phyloP scores from a whole-genome alignment of 441 rosid genomes.

The Corymbia calophylla region DNA sequence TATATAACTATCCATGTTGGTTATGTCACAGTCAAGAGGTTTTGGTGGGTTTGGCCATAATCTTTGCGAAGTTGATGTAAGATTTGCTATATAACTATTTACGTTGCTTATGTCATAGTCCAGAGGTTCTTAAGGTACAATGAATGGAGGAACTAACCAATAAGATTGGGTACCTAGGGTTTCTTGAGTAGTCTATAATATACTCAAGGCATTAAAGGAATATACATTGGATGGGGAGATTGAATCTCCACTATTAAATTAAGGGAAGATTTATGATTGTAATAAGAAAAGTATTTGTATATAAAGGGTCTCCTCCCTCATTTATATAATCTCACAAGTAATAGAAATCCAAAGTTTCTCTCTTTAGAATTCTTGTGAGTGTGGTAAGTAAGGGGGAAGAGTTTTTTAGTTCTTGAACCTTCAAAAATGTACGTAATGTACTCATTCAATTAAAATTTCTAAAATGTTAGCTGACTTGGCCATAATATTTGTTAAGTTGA shows the following conservation, averaged over 20 bases:
- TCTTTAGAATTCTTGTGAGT: too few species aligned
- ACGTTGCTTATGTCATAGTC: neutral
- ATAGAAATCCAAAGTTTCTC: too few species aligned
- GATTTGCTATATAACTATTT: too few species aligned
- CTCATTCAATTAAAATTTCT: neutral
- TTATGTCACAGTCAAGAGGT: too few species aligned
- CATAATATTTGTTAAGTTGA: neutral
- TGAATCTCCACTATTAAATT: neutral
- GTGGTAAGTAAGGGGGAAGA: too few species aligned
- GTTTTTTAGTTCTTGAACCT: neutral
- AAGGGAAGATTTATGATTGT: too few species aligned
- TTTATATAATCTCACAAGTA: too few species aligned
- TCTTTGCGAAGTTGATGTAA: too few species aligned
- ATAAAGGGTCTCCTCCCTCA: too few species aligned
- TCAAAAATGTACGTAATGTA: neutral
- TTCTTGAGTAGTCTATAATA: neutral
- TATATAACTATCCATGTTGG: too few species aligned
- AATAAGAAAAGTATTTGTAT: too few species aligned
- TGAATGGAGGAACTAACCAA: neutral
- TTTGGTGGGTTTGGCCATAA: too few species aligned
- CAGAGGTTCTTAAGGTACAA: neutral
- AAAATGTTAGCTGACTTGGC: neutral
- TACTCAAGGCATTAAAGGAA: neutral
- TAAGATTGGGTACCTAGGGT: neutral
- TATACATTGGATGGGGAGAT: neutral